Conservation (phyloP, 2,329 filamentous ascomycete species). For the Exophiala bonariae region DNA sequence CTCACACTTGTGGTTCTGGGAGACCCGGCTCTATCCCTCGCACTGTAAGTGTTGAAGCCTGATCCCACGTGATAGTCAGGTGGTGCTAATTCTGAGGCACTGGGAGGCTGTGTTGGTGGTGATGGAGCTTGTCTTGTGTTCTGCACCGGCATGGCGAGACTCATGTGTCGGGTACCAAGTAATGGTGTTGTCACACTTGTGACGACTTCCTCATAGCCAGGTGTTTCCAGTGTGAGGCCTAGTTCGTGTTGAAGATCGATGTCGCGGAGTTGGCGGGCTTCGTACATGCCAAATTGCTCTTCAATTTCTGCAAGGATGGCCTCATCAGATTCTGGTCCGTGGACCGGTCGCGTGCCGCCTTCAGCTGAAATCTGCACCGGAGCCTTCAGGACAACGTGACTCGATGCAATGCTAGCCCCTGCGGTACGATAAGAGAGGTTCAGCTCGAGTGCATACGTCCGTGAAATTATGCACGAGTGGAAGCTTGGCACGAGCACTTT, state of each 20-base stretch:
- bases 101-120: not conserved
- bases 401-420: conserved; percentile 42
- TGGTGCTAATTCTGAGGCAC: conserved; percentile 7
- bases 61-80: conserved; percentile 18
- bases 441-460: conserved; percentile 63
- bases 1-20: conserved; percentile 24
- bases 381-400: conserved; percentile 40
- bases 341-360: conserved; percentile 15
- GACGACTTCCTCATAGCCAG: conserved; percentile 18
- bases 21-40: conserved; percentile 18
- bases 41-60: conserved; percentile 16
- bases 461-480: conserved; percentile 66
- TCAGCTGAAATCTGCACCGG: conserved; percentile 43
- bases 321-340: conserved; percentile 13
- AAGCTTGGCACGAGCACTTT: conserved; percentile 66
- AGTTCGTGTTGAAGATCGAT: conserved; percentile 9
- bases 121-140: not conserved
- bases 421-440: conserved; percentile 54
- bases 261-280: conserved; percentile 14
- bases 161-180: conserved; percentile 18
- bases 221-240: conserved; percentile 17
- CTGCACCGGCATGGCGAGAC: conserved; percentile 10
- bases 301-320: conserved; percentile 24
- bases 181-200: not conserved
- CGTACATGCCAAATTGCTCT: conserved; percentile 24